Percentiles rank a stretch among this genome's conserved stretches.
Conservation (phyloP, 305 asterid species). For the Solanum hybrid region DNA sequence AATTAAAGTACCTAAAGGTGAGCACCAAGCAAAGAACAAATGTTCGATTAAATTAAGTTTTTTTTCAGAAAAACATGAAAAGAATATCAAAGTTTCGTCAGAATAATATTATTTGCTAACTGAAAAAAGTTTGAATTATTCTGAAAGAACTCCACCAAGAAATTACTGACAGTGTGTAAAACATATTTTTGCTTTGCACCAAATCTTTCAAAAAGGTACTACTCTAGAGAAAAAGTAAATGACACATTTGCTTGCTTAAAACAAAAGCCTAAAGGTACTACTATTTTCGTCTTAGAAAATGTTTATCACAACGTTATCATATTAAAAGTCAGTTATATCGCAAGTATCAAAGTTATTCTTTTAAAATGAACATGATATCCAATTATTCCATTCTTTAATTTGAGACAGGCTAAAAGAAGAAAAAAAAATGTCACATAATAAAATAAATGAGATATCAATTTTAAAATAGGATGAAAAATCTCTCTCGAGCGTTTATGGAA, state of each 20-base stretch:
- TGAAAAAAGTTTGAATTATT: background rate
- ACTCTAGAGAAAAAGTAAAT: background rate
- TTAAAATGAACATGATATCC: background rate
- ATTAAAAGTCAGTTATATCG: background rate
- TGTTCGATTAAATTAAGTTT: background rate
- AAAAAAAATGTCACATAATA: background rate
- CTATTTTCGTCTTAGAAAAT: background rate
- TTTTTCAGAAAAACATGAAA: background rate
- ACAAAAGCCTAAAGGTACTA: background rate
- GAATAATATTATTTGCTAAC: background rate
- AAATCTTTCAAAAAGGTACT: background rate
- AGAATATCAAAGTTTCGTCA: background rate
- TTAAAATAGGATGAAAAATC: background rate
- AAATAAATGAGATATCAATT: background rate
- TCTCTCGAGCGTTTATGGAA: background rate
- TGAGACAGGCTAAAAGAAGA: background rate
- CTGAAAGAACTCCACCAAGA: background rate
- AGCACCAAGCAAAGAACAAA: slow-evolving; percentile 37
- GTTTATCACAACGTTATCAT: background rate
- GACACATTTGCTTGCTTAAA: background rate
- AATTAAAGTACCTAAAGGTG: background rate
- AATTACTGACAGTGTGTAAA: background rate
- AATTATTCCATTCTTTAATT: background rate
- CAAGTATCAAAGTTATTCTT: background rate
- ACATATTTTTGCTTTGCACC: background rate